phyloP scores from a whole-genome alignment of 352 stramenopile species.

The Pilasporangium apinafurcum region DNA sequence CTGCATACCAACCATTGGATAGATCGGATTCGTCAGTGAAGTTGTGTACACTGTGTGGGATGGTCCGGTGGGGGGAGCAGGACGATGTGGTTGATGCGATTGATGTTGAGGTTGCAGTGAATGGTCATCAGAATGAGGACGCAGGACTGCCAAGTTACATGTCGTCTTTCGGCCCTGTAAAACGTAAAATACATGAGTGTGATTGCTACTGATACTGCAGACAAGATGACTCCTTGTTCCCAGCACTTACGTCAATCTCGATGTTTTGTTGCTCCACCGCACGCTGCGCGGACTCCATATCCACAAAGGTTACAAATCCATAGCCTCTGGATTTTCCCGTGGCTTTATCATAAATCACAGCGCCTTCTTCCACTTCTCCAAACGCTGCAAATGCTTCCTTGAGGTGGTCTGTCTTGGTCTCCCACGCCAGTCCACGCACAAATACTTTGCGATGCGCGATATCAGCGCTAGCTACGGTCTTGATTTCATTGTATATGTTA shows the following conservation, averaged over 20 bases:
- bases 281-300: constrained; percentile 50
- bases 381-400: constrained; percentile 43
- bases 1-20: constrained; percentile 13
- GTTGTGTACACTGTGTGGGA: constrained; percentile 33
- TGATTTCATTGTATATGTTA: constrained; percentile 52
- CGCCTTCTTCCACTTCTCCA: constrained; percentile 48
- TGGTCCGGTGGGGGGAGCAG: constrained; percentile 1
- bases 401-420: constrained; percentile 44
- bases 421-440: constrained; percentile 53
- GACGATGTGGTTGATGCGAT: neutral
- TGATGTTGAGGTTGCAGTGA: constrained; percentile 4
- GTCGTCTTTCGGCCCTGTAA: constrained; percentile 27
- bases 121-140: constrained; percentile 23
- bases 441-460: constrained; percentile 67
- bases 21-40: constrained; percentile 7
- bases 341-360: constrained; percentile 56
- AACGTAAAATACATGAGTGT: no score
- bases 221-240: no score
- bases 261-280: constrained; percentile 39
- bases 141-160: constrained; percentile 50
- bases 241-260: constrained; percentile 47
- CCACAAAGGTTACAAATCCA: constrained; percentile 61
- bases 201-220: no score
- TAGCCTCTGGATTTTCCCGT: constrained; percentile 57
- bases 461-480: constrained; percentile 39